Base-by-base conservation (phyloP, 805 yeast species). In the Starmerella apicola region DNA sequence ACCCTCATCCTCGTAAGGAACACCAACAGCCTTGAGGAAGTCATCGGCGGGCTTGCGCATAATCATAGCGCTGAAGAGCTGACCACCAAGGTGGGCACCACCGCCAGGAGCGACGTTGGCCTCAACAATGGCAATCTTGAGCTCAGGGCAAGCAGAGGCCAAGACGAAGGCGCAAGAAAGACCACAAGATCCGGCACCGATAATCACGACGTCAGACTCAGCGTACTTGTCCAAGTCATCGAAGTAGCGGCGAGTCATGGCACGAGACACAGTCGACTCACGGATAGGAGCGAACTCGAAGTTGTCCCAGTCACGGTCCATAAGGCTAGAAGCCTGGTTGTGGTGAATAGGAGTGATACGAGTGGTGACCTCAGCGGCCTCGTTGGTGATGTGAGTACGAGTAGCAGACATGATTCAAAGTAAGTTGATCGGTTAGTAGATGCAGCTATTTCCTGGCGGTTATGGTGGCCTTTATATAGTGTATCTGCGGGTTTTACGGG, bases 171-270 rank as follows among this genome's bases (percentile, higher is more conserved):
- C 86, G 22, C 84, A 81, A 39, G 80, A 71, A 44, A 79, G 65
- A 32, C 86, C 86, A 32, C 82, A 75, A 20, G 82, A 76, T 29
- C 86, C 85, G 21, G 84, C 85, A 42, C 88, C 88, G 44, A 79
- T 71, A 52, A 79, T 74, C 32, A 79, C 80, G 34, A 79, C 70
- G 53, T 79, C 88, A 10, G 80, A 70, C 52, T 78, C 85, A 18
- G 85, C 77, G 57, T 72, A 77, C 58, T 73, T 76, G 65, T 79
- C 81, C 53, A 79, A 59, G 55, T 79, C 86, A 27, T 71, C 69
- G 56, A 78, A 79, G 62, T 79, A 79, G 49, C 86, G 71, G 43
- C 64, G 65, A 32, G 85, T 78, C 86, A 79, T 79, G 25, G 86
- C 88, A 45, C 86, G 70, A 7, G 85, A 76, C 25, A 80, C 86